Conservation (phyloP, 176 grass and related monocot species). For the Bonia amplexicaulis region DNA sequence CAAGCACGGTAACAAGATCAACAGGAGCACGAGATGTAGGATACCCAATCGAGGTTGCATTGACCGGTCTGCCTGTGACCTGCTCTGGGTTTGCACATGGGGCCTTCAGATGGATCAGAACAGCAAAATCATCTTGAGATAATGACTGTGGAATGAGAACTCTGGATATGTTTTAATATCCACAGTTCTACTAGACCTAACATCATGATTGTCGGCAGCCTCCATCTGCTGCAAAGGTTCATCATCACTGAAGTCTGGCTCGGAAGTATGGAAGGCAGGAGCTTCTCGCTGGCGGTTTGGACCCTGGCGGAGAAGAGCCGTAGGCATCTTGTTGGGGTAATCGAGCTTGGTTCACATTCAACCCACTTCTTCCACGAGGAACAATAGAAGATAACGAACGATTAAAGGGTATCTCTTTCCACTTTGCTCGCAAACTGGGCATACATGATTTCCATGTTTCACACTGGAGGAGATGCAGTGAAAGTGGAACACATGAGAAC, state of each 20-base stretch:
- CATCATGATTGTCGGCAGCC: slow-evolving; percentile 24
- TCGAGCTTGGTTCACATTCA: slow-evolving; percentile 41
- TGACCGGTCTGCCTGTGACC: slow-evolving; percentile 30
- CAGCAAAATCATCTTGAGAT: slow-evolving; percentile 55
- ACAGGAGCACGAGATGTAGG: slow-evolving; percentile 60
- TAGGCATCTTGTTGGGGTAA: slow-evolving; percentile 51
- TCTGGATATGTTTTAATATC: slow-evolving; percentile 80
- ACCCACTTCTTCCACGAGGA: slow-evolving; percentile 40
- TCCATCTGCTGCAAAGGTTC: slow-evolving; percentile 62
- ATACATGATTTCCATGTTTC: slow-evolving; percentile 83
- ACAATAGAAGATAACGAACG: slow-evolving; percentile 43
- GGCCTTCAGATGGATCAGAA: slow-evolving; percentile 80
- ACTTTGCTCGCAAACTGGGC: slow-evolving; percentile 91
- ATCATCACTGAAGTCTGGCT: slow-evolving; percentile 79
- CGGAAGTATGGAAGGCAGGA: slow-evolving; percentile 31
- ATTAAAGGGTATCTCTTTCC: slow-evolving; percentile 86
- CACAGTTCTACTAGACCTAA: slow-evolving; percentile 46
- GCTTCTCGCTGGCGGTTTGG: slow-evolving; percentile 41
- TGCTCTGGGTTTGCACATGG: slow-evolving; percentile 52
- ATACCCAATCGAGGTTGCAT: slow-evolving; percentile 31
- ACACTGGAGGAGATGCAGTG: slow-evolving; percentile 94
- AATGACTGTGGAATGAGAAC: slow-evolving; percentile 58
- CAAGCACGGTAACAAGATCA: slow-evolving; percentile 92
- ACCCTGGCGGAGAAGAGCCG: slow-evolving; percentile 45
- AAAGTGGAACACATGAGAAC: slow-evolving; percentile 95